Evolutionary conservation across 495 filamentous ascomycete genomes (phyloP).

Genomic region (Xylaria intraflava): DNA sequence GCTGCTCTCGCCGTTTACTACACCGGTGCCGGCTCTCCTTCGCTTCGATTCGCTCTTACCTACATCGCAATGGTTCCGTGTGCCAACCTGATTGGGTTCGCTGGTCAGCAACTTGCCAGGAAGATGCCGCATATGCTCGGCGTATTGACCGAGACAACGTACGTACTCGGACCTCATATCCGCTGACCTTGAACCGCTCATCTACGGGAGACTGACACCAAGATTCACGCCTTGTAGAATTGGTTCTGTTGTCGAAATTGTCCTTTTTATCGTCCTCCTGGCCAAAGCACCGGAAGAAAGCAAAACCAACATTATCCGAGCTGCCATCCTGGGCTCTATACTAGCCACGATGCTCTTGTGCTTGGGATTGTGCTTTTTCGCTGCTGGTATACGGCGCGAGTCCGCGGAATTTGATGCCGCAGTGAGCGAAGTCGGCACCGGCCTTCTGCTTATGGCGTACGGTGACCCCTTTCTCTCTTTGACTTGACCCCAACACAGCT

Average conservation of each 20-base stretch:
- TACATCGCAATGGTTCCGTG: slow-evolving; percentile 72
- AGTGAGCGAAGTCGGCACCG: slow-evolving; percentile 74
- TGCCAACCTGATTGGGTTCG: slow-evolving; percentile 83
- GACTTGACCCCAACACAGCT: not conserved
- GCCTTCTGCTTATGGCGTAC: slow-evolving; percentile 71
- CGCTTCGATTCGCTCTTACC: slow-evolving; percentile 36
- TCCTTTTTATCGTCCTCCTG: slow-evolving; percentile 73
- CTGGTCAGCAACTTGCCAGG: slow-evolving; percentile 69
- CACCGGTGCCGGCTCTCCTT: slow-evolving; percentile 47
- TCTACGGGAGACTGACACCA: not conserved
- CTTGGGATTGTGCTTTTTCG: slow-evolving; percentile 70
- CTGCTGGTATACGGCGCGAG: slow-evolving; percentile 60
- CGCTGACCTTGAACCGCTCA: not conserved
- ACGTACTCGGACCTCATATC: slow-evolving; percentile 8
- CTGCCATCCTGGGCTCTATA: slow-evolving; percentile 75
- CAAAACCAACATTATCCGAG: slow-evolving; percentile 67
- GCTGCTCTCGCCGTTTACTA: slow-evolving; percentile 44
- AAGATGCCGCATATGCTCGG: slow-evolving; percentile 75
- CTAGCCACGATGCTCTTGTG: slow-evolving; percentile 73
- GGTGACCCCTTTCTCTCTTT: slow-evolving; percentile 13
- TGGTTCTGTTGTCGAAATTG: slow-evolving; percentile 72
- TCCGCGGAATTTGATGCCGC: slow-evolving; percentile 66
- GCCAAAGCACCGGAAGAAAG: slow-evolving; percentile 16
- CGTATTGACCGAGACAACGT: slow-evolving; percentile 67
- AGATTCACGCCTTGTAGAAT: slow-evolving; percentile 27